Evolutionary conservation across 345 rosid genomes (phyloP).

Genomic region (Turnera subulata): DNA sequence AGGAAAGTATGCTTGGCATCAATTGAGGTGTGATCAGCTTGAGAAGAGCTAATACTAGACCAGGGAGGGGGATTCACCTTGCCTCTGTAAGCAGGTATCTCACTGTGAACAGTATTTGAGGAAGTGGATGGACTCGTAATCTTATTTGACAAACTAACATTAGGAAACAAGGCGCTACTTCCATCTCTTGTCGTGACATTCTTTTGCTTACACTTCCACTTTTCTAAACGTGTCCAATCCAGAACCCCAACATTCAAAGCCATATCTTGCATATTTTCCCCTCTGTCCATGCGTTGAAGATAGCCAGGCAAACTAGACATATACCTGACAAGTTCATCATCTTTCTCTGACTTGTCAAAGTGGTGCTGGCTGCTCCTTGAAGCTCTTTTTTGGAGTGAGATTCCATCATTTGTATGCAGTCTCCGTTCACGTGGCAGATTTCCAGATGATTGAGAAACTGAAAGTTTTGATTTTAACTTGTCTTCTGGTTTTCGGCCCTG

Average conservation of each 20-base stretch:
- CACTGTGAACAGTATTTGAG: conserved; percentile 27
- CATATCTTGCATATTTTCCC: conserved; percentile 47
- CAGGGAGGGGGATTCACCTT: conserved; percentile 19
- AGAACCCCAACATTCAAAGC: conserved; percentile 83
- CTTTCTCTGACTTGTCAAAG: conserved; percentile 24
- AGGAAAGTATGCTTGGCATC: conserved; percentile 33
- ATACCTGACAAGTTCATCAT: conserved; percentile 71
- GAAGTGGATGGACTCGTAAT: conserved; percentile 24
- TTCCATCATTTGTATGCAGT: conserved; percentile 17
- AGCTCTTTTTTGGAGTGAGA: conserved; percentile 24
- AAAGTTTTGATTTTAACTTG: conserved; percentile 28
- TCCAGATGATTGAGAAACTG: conserved; percentile 5
- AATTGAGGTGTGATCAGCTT: conserved; percentile 32
- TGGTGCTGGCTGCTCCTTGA: conserved; percentile 25
- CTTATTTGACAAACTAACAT: conserved; percentile 20
- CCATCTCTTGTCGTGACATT: conserved; percentile 18
- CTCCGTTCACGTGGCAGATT: conserved; percentile 20
- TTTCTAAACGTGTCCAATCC: conserved; percentile 75
- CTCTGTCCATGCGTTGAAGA: conserved; percentile 53
- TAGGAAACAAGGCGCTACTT: conserved; percentile 26
- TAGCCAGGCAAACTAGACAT: conserved; percentile 76
- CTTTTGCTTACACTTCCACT: conserved; percentile 47
- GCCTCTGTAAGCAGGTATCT: conserved; percentile 18
- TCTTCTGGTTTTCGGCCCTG: conserved; percentile 29
- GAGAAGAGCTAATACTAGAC: conserved; percentile 23